Evolutionary conservation across 2,329 filamentous ascomycete genomes (phyloP).

Genomic region (Monilinia polystroma): DNA sequence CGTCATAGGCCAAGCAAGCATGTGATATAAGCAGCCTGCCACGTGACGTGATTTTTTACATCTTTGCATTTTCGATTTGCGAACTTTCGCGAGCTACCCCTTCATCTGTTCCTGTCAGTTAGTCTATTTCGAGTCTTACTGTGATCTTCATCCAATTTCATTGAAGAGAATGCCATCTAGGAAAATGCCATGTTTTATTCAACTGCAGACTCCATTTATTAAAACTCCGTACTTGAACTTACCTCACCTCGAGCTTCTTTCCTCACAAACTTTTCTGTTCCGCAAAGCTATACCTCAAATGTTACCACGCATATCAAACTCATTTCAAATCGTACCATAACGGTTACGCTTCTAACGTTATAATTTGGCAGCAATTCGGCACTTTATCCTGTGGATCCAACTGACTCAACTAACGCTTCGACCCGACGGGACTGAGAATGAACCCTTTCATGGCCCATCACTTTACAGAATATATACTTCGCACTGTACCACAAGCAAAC

Average conservation of each 20-base stretch:
- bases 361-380: neutral
- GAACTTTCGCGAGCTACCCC: conserved; percentile 6
- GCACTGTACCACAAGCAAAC: no score
- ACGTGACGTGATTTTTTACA: neutral
- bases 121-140: neutral
- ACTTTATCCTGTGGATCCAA: neutral
- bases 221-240: neutral
- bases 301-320: neutral
- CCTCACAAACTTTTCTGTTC: neutral
- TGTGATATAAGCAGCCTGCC: neutral
- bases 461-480: neutral
- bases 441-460: neutral
- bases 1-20: conserved; percentile 6
- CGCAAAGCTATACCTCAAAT: neutral
- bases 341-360: neutral
- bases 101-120: neutral
- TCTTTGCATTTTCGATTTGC: neutral
- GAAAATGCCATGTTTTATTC: neutral
- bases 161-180: neutral
- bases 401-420: neutral
- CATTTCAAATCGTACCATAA: neutral
- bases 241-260: neutral
- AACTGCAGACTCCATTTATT: neutral
- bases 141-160: neutral
- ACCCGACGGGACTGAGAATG: neutral